Base-by-base conservation (phyloP, 2,329 filamentous ascomycete genomes). In the Akanthomyces dipterigenus region DNA sequence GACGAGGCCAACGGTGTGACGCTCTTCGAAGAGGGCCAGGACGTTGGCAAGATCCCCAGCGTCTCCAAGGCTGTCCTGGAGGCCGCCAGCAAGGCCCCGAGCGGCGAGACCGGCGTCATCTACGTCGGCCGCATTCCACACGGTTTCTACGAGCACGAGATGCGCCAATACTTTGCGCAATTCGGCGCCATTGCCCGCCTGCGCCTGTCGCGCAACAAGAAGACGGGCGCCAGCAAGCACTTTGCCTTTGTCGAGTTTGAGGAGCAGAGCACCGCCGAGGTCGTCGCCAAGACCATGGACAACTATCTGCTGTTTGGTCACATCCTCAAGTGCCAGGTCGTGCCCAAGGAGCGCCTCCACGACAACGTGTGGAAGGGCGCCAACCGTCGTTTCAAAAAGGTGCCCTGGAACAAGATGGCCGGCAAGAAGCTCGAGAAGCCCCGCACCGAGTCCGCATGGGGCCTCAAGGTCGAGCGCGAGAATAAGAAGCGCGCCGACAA, bases 251-350 rank as follows among this genome's bases (percentile, higher is more conserved):
- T 99, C 70, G 91, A 99, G 76, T 99, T 99, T 70, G 78, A 81
- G 38, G 88, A 91, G 62, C 90, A 92, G 54, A 77, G 76, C 65
- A 84, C 83, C n/a, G 93, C 95, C 43, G 88, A 91, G 69, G 92
- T 98, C 67, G 93, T 96, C 34, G 88, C 91, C 55, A 90, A 92
- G 77, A 96, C 95, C 24, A 99, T 99, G 95, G 86, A 97, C 80
- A 96, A 93, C 77, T 99, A 99, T 76, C 85, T 98, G 43, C 83
- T 99, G 71, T 98, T 96, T 73, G 91, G 91, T 6, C 93, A 97
- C 73, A 89, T 98, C 64, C 81, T 99, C 67, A 93, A 96, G 76
- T 93, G 93, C 76, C 90, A 91, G 72, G 79, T 87, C 26, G 83
- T 97, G 4, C 85, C 90, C 4, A 78, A 85, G 62, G 90, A 90